Conservation (phyloP, 176 grass and related monocot species). For the Musa schizocarpa region DNA sequence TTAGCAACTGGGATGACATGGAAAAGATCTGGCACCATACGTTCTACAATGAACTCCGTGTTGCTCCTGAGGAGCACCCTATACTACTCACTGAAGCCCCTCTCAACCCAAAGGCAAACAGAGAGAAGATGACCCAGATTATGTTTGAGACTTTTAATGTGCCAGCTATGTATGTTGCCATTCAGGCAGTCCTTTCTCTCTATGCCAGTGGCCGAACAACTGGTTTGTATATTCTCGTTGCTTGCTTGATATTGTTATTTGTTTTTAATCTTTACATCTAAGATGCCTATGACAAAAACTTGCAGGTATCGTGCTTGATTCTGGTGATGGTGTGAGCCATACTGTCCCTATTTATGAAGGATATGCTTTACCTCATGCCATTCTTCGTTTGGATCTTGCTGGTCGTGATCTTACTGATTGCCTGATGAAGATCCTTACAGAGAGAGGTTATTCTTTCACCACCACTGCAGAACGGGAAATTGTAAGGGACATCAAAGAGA, state of each 20-base stretch:
- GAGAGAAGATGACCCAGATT: not conserved
- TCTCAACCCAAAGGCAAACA: not conserved
- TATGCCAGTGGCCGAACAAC: not conserved
- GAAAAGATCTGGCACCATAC: not conserved
- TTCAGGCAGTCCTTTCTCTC: not conserved
- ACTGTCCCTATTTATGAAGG: not conserved
- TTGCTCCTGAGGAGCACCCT: not conserved
- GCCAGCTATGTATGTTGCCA: too few relatives aligned
- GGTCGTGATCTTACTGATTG: not conserved
- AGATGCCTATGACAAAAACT: not conserved
- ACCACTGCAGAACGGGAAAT: not conserved
- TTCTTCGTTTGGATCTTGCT: not conserved
- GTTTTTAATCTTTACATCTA: too few relatives aligned
- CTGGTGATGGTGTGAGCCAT: not conserved
- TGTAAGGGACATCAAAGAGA: too few relatives aligned
- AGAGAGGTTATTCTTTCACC: not conserved
- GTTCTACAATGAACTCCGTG: too few relatives aligned
- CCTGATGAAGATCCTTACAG: not conserved
- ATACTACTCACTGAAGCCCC: not conserved
- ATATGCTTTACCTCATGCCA: not conserved
- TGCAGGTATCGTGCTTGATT: not conserved
- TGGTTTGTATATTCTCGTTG: not conserved
- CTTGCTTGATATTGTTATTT: too few relatives aligned
- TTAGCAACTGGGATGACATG: constrained; percentile 9
- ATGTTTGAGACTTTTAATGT: too few relatives aligned